A percentile compares a stretch with the other conserved stretches of the same genome.
These are phyloP conservation scores for Dactylellina haptotyla DNA, from an alignment of 2,329 filamentous ascomycete species.

Conservation along the genomic window DNA sequence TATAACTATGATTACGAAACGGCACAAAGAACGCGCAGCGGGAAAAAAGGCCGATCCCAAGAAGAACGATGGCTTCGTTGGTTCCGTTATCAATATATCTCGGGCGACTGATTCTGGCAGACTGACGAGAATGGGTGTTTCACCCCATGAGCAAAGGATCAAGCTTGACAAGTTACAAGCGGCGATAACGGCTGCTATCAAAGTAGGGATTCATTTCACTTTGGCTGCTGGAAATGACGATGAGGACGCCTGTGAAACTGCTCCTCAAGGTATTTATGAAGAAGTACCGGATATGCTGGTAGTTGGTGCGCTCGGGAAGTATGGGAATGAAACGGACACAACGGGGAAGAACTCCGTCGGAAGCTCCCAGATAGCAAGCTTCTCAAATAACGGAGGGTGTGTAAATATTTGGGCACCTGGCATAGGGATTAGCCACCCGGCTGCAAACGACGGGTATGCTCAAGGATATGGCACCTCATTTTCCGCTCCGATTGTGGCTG, in stretches of 20 bases:
- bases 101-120: no score
- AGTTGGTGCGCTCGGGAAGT: background rate
- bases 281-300: background rate
- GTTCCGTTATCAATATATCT: constrained; percentile 10
- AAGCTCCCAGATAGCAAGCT: background rate
- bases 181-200: background rate
- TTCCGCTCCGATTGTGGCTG: constrained; percentile 26
- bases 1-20: background rate
- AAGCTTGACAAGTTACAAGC: background rate
- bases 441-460: background rate
- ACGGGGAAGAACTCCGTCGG: background rate
- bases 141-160: no score
- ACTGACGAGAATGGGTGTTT: no score
- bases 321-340: no score
- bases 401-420: constrained; percentile 31
- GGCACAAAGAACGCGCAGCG: background rate
- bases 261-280: background rate
- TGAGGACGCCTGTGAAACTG: background rate
- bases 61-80: background rate
- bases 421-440: background rate
- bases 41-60: background rate
- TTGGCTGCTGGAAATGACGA: background rate
- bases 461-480: constrained; percentile 9
- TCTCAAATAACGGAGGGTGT: constrained; percentile 9
- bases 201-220: background rate